A percentile compares a stretch with the other conserved stretches of the same genome.
Conservation (phyloP, 1,139 yeast species). For the Yamadazyma taylorii region DNA sequence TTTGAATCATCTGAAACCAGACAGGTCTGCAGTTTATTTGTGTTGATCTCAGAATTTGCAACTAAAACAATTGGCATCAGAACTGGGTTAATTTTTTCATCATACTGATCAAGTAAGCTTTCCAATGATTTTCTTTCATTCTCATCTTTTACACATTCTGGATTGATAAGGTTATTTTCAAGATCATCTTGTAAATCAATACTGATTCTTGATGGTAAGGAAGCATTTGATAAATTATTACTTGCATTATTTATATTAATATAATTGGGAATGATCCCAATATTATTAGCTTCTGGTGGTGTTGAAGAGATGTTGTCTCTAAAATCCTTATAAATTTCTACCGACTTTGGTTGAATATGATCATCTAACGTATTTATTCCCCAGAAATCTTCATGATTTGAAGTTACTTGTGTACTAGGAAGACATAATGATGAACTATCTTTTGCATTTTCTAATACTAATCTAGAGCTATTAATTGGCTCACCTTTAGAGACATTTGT, state of each 20-base stretch:
- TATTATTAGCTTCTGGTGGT: too few species aligned
- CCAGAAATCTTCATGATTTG: too few species aligned
- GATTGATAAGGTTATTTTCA: background rate
- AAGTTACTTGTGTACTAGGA: too few species aligned
- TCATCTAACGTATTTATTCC: too few species aligned
- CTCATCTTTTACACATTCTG: background rate
- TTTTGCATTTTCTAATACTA: slow-evolving; percentile 5
- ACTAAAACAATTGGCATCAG: slow-evolving; percentile 1
- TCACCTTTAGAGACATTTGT: slow-evolving; percentile 5
- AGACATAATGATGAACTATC: background rate
- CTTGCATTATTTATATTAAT: background rate
- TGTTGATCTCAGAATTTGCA: background rate
- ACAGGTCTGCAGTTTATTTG: background rate
- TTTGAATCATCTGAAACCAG: too few species aligned
- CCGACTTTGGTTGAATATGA: too few species aligned
- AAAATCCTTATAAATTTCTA: too few species aligned
- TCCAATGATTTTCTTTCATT: background rate
- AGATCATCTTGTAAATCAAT: slow-evolving; percentile 1
- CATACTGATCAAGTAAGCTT: background rate
- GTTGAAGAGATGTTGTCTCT: too few species aligned
- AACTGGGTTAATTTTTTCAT: background rate
- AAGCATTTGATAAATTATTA: background rate
- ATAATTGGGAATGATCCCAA: background rate
- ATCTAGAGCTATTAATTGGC: slow-evolving; percentile 11
- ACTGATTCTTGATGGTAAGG: background rate